Evolutionary conservation across 2,329 filamentous ascomycete genomes (phyloP).

Genomic region (Aureobasidium sp.): DNA sequence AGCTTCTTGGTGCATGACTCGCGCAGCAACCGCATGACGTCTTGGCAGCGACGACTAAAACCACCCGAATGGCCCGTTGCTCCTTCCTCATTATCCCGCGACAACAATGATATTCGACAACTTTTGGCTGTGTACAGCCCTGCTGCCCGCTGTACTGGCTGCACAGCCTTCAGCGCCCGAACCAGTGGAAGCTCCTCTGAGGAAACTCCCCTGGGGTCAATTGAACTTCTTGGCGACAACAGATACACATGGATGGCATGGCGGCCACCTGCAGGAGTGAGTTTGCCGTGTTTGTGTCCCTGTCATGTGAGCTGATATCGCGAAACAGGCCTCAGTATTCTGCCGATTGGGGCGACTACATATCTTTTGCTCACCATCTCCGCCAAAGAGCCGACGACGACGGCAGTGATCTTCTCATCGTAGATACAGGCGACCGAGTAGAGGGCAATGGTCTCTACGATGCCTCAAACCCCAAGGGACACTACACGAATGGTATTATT

Average conservation of each 20-base stretch:
- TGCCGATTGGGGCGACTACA: constrained; percentile 96
- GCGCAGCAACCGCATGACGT: not conserved
- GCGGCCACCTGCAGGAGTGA: constrained; percentile 84
- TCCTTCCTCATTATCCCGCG: not conserved
- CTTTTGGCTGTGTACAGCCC: constrained; percentile 21
- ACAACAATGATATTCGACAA: constrained; percentile 18
- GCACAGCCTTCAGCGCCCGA: constrained; percentile 74
- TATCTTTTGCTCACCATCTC: constrained; percentile 84
- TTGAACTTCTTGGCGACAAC: constrained; percentile 94
- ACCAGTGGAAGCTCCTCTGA: constrained; percentile 72
- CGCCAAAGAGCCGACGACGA: constrained; percentile 68
- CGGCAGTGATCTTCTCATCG: constrained; percentile 78
- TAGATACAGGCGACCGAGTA: constrained; percentile 89
- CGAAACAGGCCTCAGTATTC: constrained; percentile 69
- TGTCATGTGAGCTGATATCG: not conserved
- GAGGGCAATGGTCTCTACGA: constrained; percentile 96
- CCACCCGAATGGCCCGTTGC: constrained; percentile 1
- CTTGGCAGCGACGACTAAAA: not conserved
- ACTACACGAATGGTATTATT: constrained; percentile 83
- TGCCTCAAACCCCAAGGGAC: constrained; percentile 76
- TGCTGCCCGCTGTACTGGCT: constrained; percentile 22
- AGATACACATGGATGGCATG: constrained; percentile 91
- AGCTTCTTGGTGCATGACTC: constrained; percentile 1
- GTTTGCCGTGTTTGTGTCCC: constrained; percentile 23
- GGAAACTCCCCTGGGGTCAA: constrained; percentile 83